Evolutionary conservation across 2,329 filamentous ascomycete species (phyloP), one percentile per base, ranked within the genome.

Genomic region (Fusarium multiceps): DNA sequence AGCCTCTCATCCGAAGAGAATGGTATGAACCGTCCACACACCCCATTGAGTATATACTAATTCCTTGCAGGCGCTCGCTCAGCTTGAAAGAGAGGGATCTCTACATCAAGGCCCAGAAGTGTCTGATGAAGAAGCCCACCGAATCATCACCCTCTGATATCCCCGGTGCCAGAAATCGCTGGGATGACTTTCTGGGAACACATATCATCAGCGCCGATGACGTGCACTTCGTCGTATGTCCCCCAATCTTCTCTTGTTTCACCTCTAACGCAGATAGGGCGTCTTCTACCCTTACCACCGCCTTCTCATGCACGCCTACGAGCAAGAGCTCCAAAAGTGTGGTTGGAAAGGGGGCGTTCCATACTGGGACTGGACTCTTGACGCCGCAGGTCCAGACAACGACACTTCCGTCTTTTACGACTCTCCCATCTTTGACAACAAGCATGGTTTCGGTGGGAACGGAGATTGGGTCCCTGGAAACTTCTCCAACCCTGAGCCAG

Each of bases 371-470:
- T 72, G 69, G 69, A 62, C 66, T 0, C 66, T 72, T 2, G 72
- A 74, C 41, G 58, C 55, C 3, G n/a, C 53, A 10, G 72, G 47
- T 1, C 49, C 54, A 28, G 64, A 72, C 2, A 66, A 66, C 6
- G 59, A 71, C 34, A 71, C 63, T 4, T 65, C 59, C 0, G 54
- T 66, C 4, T 69, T 74, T 30, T 50, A 59, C 21, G 32, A 68
- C 48, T 79, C 79, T 0, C 72, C 71, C 4, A 57, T 81, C 28
- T 80, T 81, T 37, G 75, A 79, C 27, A 55, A 75, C 3, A 59
- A 68, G 5, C 73, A 75, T 11, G 68, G 68, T 1, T 71, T 71
- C 14, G 59, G 68, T 0, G 68, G 68, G 0, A 71, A 71, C 3
- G 67, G 68, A n/a, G 67, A 16, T 9, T 71, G 53, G 28, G 32